Percentiles rank a stretch among this genome's conserved stretches.
phyloP scores from a whole-genome alignment of 129 eudicot species.

The Apium graveolens region DNA sequence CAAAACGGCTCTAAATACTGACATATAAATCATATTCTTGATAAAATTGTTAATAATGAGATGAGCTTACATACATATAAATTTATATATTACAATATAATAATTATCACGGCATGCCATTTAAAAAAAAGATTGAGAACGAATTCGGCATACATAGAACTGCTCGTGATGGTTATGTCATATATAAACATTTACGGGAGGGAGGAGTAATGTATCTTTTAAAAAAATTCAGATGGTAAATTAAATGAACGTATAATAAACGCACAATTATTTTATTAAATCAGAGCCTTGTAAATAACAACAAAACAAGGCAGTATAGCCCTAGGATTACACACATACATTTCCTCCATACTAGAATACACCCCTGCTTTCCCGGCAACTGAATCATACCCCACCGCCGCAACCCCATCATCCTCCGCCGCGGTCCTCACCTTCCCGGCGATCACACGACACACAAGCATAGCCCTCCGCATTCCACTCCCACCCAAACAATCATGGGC shows the following conservation, averaged over 20 bases:
- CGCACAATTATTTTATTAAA: constrained; percentile 18
- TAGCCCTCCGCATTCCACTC: constrained; percentile 47
- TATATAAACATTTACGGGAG: too few relatives aligned
- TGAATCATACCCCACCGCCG: constrained; percentile 39
- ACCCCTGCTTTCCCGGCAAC: constrained; percentile 53
- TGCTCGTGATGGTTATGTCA: too few relatives aligned
- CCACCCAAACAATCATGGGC: constrained; percentile 61
- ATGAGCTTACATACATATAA: too few relatives aligned
- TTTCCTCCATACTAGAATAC: constrained; percentile 73
- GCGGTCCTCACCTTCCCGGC: constrained; percentile 62
- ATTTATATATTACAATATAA: too few relatives aligned
- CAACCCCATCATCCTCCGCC: constrained; percentile 36
- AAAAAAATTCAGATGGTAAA: too few relatives aligned
- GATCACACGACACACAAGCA: constrained; percentile 85
- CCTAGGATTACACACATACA: constrained; percentile 58
- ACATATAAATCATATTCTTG: too few relatives aligned
- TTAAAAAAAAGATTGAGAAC: too few relatives aligned
- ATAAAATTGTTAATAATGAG: too few relatives aligned
- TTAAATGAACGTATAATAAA: background rate
- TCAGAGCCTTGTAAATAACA: constrained; percentile 61
- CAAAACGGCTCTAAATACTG: too few relatives aligned
- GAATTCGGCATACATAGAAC: too few relatives aligned
- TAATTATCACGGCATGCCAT: too few relatives aligned
- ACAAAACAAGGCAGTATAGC: constrained; percentile 94
- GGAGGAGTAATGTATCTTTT: too few relatives aligned